Evolutionary conservation across 352 stramenopile genomes (phyloP).

Genomic region (Phytophthora constricta): DNA sequence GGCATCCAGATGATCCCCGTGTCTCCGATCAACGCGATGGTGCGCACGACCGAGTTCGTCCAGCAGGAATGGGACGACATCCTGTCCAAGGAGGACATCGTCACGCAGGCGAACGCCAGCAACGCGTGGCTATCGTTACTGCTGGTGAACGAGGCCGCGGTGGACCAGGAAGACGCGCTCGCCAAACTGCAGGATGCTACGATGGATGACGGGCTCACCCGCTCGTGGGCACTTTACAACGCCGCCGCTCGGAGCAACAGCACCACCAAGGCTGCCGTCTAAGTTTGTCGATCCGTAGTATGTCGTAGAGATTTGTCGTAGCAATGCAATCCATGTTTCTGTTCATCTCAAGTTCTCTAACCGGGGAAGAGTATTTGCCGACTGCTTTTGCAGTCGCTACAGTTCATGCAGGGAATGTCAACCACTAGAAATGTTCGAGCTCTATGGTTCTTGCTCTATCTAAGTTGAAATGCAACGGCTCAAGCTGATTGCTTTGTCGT

Average conservation of each 20-base stretch:
- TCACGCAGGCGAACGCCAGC: conserved; percentile 44
- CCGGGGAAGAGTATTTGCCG: too few species aligned
- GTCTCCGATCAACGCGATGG: conserved; percentile 71
- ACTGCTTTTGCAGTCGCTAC: too few species aligned
- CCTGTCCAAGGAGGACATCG: conserved; percentile 64
- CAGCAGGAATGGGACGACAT: conserved; percentile 80
- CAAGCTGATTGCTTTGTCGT: too few species aligned
- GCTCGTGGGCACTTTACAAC: conserved; percentile 75
- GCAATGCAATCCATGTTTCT: too few species aligned
- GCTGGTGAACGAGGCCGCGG: conserved; percentile 63
- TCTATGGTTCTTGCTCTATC: too few species aligned
- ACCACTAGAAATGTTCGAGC: too few species aligned
- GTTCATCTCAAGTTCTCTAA: too few species aligned
- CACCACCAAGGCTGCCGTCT: conserved; percentile 1
- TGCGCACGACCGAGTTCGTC: conserved; percentile 65
- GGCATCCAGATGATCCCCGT: conserved; percentile 83
- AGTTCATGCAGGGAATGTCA: too few species aligned
- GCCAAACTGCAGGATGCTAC: conserved; percentile 43
- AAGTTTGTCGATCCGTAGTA: too few species aligned
- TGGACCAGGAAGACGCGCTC: conserved; percentile 62
- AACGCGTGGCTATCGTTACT: conserved; percentile 76
- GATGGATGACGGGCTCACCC: conserved; percentile 70
- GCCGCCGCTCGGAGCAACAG: conserved; percentile 36
- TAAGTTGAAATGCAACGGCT: too few species aligned
- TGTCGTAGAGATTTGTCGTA: background rate